Evolutionary conservation across 164 flowering plant species (phyloP).

Genomic region (Magnolia officinalis): DNA sequence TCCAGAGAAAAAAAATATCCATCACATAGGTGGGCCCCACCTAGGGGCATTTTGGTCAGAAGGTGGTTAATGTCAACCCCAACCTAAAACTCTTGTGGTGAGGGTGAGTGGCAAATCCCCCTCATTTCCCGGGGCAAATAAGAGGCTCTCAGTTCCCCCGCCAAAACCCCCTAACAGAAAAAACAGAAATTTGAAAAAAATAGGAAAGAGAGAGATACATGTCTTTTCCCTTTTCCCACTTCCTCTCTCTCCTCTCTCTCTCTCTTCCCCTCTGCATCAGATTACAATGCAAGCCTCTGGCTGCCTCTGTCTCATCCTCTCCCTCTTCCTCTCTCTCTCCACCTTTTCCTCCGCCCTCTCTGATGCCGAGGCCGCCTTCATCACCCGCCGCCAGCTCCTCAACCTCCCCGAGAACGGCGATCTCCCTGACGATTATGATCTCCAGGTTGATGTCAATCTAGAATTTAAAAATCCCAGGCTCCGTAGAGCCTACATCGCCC

Average conservation of each 20-base stretch:
- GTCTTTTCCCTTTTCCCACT: neutral
- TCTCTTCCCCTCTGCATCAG: neutral
- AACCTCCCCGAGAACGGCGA: slow-evolving; percentile 27
- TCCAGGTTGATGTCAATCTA: slow-evolving; percentile 17
- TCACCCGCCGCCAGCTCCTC: slow-evolving; percentile 44
- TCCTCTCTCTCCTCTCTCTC: neutral
- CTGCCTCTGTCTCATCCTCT: slow-evolving; percentile 9
- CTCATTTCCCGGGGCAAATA: neutral
- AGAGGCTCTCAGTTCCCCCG: neutral
- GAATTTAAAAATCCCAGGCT: slow-evolving; percentile 48
- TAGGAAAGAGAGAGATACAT: neutral
- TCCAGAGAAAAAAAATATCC: no score
- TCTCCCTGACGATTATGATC: slow-evolving; percentile 33
- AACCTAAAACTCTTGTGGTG: no score
- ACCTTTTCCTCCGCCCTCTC: slow-evolving; percentile 30
- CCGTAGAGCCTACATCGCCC: slow-evolving; percentile 51
- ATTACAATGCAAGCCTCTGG: slow-evolving; percentile 9
- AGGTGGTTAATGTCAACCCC: no score
- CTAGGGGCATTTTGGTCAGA: no score
- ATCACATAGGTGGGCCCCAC: no score
- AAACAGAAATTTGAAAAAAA: slow-evolving; percentile 2
- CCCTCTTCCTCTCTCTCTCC: slow-evolving; percentile 14
- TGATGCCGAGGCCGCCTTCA: slow-evolving; percentile 39
- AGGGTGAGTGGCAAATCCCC: neutral
- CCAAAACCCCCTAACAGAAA: neutral